Base-by-base conservation (phyloP, 257 asterid genomes). In the Ligustrum vulgare region DNA sequence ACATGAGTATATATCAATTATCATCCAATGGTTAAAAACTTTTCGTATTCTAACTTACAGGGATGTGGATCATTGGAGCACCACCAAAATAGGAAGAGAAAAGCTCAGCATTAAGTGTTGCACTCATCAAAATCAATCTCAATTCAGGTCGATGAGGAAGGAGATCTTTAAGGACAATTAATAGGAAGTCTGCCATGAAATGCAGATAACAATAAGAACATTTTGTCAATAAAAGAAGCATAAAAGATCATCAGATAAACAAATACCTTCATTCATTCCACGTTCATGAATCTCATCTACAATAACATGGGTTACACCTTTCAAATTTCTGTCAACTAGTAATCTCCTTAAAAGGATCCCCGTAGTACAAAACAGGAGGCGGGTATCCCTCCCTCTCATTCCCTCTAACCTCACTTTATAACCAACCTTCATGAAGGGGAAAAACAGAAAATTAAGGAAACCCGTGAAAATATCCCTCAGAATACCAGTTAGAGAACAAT, bases 221-320 rank as follows among this genome's bases (percentile, higher is more conserved):
- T 56, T 43, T 56, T 43, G 20, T 72, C 69, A 63, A 70, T 72
- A 68, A 6, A 6, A 79, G 23, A 67, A 74, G 25, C 9, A 54
- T 72, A 49, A 43, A 73, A 69, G 49, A 51, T 62, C 60, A 43
- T 35, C 63, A 74, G 13, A 64, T 69, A 75, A 69, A 45, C 25
- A 78, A 58, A 22, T 84, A 93, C 97, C 98, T 89, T 93, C 98
- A 85, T 93, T 93, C 98, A 93, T 93, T 73, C 98, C 97, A 35
- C 97, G 96, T 86, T 93, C 98, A 80, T 93, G 98, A 87, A 93
- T 93, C 85, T 93, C 98, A 80, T 93, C 98, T 73, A 93, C 92
- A 77, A 91, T 82, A 74, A 93, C 97, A 81, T 93, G 97, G 73
- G 94, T 91, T 63, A 89, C 86, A 67, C 98, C 98, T 84, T 86